Evolutionary conservation across 1,139 yeast species (phyloP).

Genomic region (Fermentozyma sake): DNA sequence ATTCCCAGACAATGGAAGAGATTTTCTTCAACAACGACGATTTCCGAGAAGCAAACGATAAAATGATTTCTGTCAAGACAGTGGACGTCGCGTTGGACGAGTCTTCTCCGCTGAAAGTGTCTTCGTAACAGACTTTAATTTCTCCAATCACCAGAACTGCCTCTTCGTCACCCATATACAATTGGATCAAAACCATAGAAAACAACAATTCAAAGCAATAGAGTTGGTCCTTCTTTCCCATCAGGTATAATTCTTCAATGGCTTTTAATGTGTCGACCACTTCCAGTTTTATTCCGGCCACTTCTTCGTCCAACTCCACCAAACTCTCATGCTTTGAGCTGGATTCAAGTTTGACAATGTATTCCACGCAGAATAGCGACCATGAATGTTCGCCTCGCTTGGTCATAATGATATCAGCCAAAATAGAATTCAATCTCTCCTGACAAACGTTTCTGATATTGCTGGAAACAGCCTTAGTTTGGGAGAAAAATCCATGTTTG

Average conservation of each 20-base stretch:
- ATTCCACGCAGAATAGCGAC: constrained; percentile 45
- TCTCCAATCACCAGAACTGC: constrained; percentile 75
- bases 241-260: constrained; percentile 28
- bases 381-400: constrained; percentile 49
- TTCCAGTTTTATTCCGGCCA: constrained; percentile 44
- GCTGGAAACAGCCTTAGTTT: constrained; percentile 18
- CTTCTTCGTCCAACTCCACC: constrained; percentile 52
- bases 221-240: constrained; percentile 18
- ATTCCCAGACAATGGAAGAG: constrained; percentile 74
- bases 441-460: constrained; percentile 40
- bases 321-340: constrained; percentile 24
- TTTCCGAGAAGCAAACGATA: constrained; percentile 71
- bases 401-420: constrained; percentile 52
- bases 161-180: constrained; percentile 77
- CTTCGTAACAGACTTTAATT: constrained; percentile 50
- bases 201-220: constrained; percentile 64
- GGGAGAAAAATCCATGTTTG: constrained; percentile 51
- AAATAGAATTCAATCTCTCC: constrained; percentile 61
- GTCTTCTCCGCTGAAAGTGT: constrained; percentile 26
- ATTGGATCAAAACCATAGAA: constrained; percentile 73
- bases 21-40: constrained; percentile 68
- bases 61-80: constrained; percentile 73
- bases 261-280: constrained; percentile 47
- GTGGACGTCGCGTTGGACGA: constrained; percentile 37
- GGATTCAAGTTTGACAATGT: constrained; percentile 23